Evolutionary conservation across 2,329 filamentous ascomycete species (phyloP), one percentile per base, ranked within the genome.

Genomic region (Exophiala oligosperma): DNA sequence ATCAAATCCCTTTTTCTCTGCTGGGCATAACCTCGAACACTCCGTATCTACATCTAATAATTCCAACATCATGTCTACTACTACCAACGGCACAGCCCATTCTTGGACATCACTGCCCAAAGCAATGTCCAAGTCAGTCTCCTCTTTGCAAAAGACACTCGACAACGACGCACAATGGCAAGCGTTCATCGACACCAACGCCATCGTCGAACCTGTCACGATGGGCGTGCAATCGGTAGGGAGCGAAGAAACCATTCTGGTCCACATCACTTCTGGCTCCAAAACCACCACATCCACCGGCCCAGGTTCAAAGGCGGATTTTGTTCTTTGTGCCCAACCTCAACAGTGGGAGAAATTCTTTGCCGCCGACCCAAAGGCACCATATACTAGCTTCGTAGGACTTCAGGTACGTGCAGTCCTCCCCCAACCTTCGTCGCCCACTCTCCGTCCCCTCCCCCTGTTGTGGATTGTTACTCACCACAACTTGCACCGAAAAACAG

Each of bases 321-420:
- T 66, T 50, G 54, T 54, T 14, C 57, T 66, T 4, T 23, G 29
- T 35, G 64, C 64, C 11, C 52, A 63, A 23, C 46, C 60, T 21
- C 52, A 66, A 23, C 64, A 65, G 44, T 66, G 62, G 64, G 57
- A 64, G 43, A 63, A 64, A 21, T 65, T 66, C 58, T 65, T 66
- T 47, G 56, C 38, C 6, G 58, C 62, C 11, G 57, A 57, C 35
- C 62, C 64, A 1, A 59, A 62, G 23, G 58, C 63, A 17, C 64
- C 64, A 5, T 65, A 63, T 51, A 61, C 60, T 9, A 63, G 56
- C 32, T 65, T 66, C 56, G 62, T 64, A 23, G 64, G 64, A 5
- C 54, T 64, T 5, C 60, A 63, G 52, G 60, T 63, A 52, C 41
- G 12, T 14, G n/a, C 37, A 12, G 12, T 14, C 8, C 23, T n/a